phyloP scores from a whole-genome alignment of 2,329 filamentous ascomycete species.

The Penicillium sp. region DNA sequence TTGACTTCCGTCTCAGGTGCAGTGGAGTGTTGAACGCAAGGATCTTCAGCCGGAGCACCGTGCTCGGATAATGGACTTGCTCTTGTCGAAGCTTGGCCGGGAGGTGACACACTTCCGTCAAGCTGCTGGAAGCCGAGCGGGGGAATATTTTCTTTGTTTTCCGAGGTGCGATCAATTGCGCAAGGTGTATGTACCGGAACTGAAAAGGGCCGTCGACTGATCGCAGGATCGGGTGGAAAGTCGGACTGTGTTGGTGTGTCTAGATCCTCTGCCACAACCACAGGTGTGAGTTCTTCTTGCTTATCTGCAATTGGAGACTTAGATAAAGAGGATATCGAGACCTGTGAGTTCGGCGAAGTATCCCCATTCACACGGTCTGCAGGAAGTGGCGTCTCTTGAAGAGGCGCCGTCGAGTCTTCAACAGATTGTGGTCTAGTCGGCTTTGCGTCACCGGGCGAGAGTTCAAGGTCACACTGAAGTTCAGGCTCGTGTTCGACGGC shows the following conservation, averaged over 20 bases:
- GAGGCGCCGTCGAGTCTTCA: neutral
- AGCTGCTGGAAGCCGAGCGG: slow-evolving; percentile 7
- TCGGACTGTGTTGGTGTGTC: slow-evolving; percentile 13
- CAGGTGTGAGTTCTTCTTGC: neutral
- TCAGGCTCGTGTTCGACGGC: neutral
- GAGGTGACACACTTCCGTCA: neutral
- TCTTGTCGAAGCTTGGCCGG: neutral
- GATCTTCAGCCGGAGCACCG: slow-evolving; percentile 3
- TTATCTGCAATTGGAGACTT: neutral
- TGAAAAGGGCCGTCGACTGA: slow-evolving; percentile 1
- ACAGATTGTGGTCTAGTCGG: neutral
- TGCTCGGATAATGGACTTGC: slow-evolving; percentile 9
- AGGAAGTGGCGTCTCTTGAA: neutral
- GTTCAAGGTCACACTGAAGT: neutral
- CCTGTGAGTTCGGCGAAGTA: neutral
- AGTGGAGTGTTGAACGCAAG: neutral
- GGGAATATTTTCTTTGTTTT: slow-evolving; percentile 22
- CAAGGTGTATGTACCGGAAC: slow-evolving; percentile 2
- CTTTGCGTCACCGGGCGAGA: neutral
- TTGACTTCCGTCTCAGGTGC: neutral
- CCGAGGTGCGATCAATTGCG: slow-evolving; percentile 1
- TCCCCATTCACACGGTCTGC: neutral
- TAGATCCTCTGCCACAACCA: slow-evolving; percentile 8
- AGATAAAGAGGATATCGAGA: neutral
- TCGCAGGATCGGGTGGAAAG: slow-evolving; percentile 2